Evolutionary conservation across 768 basidiomycete genomes (phyloP).

Genomic region (Sarcodon aspratus): DNA sequence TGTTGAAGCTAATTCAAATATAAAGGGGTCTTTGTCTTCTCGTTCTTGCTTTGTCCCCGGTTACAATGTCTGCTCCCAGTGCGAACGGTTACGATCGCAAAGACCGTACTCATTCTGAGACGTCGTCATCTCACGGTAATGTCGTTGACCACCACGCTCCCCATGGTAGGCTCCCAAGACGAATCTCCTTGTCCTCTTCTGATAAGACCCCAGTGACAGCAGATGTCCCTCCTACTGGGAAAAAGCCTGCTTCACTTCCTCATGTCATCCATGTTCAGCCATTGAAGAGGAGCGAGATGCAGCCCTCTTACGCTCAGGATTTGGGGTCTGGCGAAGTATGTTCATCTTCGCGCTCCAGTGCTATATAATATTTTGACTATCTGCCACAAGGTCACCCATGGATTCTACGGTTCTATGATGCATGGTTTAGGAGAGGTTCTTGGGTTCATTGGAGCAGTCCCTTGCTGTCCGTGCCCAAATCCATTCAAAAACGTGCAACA

Average conservation of each 20-base stretch:
- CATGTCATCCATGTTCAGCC: slow-evolving; percentile 76
- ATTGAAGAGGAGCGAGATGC: slow-evolving; percentile 78
- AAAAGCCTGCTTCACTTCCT: slow-evolving; percentile 1
- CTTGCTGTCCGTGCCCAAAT: slow-evolving; percentile 79
- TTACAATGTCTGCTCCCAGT: too few species aligned
- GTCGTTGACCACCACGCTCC: not conserved
- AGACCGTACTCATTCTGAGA: not conserved
- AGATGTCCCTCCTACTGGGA: not conserved
- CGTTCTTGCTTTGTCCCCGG: too few species aligned
- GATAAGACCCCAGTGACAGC: not conserved
- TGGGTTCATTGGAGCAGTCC: slow-evolving; percentile 65
- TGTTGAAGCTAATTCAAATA: too few species aligned
- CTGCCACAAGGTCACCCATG: slow-evolving; percentile 56
- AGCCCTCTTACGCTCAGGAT: slow-evolving; percentile 91
- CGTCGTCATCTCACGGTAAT: not conserved
- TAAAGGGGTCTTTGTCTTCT: too few species aligned
- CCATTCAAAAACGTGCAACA: slow-evolving; percentile 81
- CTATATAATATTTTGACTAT: slow-evolving; percentile 1
- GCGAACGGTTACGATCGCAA: not conserved
- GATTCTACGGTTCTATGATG: slow-evolving; percentile 75
- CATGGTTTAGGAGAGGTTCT: slow-evolving; percentile 55
- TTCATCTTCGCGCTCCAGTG: not conserved
- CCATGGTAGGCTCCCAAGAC: not conserved
- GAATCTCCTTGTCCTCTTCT: too few species aligned
- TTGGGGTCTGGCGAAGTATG: slow-evolving; percentile 53